Conservation (phyloP, 2,329 filamentous ascomycete genomes). For the Davidsoniella virescens region DNA sequence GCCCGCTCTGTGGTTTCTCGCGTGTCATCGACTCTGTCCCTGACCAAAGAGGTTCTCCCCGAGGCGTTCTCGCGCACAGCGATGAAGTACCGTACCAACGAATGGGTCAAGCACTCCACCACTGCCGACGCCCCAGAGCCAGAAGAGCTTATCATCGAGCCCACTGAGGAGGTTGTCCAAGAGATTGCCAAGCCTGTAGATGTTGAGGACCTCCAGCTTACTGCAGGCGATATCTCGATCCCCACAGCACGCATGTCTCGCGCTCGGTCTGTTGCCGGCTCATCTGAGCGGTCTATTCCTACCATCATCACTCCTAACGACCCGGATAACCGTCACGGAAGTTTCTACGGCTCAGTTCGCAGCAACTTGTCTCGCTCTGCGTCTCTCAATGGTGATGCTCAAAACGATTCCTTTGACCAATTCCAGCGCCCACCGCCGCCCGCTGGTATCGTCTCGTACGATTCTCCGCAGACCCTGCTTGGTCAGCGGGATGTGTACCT, state of each 20-base stretch:
- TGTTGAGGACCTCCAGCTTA: constrained; percentile 48
- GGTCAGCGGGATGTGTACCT: constrained; percentile 39
- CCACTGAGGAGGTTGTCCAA: constrained; percentile 19
- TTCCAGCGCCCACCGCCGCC: constrained; percentile 16
- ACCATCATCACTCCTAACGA: background rate
- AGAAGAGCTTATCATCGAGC: constrained; percentile 40
- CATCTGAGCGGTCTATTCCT: constrained; percentile 17
- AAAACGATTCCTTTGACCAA: background rate
- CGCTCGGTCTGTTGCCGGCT: constrained; percentile 20
- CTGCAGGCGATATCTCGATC: constrained; percentile 29
- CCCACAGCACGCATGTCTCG: constrained; percentile 8
- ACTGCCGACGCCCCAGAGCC: constrained; percentile 56
- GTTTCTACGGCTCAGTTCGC: background rate
- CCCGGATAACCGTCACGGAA: background rate
- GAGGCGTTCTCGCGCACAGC: constrained; percentile 60
- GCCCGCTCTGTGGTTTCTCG: constrained; percentile 27
- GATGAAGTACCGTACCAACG: constrained; percentile 74
- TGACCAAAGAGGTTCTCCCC: constrained; percentile 49
- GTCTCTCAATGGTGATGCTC: background rate
- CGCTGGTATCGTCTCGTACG: constrained; percentile 30
- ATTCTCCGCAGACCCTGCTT: constrained; percentile 38
- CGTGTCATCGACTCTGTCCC: constrained; percentile 28
- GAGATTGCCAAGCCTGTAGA: constrained; percentile 26
- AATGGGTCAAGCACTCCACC: constrained; percentile 86
- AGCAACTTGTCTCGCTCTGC: background rate